phyloP scores from a whole-genome alignment of 345 rosid genomes.

The Psidium friedrichsthalianum region DNA sequence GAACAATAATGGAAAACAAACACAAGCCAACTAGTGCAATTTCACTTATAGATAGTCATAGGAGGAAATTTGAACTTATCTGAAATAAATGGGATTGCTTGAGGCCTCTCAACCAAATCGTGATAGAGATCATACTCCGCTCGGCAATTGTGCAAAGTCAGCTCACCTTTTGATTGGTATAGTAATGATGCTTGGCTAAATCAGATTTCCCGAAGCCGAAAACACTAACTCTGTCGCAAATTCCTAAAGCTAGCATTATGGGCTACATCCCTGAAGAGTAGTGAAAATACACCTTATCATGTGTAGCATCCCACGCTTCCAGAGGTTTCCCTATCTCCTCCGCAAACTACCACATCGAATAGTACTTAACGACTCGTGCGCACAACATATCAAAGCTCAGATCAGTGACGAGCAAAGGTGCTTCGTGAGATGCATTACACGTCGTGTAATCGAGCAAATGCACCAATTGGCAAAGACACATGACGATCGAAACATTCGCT shows the following conservation, averaged over 20 bases:
- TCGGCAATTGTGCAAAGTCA: slow-evolving; percentile 59
- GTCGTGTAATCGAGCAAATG: slow-evolving; percentile 70
- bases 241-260: slow-evolving; percentile 67
- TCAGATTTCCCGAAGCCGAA: slow-evolving; percentile 80
- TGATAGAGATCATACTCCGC: slow-evolving; percentile 72
- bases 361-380: slow-evolving; percentile 68
- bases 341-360: slow-evolving; percentile 54
- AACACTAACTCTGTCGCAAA: slow-evolving; percentile 63
- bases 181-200: slow-evolving; percentile 72
- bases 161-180: slow-evolving; percentile 83
- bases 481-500: slow-evolving; percentile 42
- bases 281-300: slow-evolving; percentile 74
- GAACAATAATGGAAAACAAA: not conserved
- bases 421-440: slow-evolving; percentile 45
- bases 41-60: slow-evolving; percentile 50
- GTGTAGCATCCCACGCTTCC: slow-evolving; percentile 35
- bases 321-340: slow-evolving; percentile 34
- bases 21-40: not conserved
- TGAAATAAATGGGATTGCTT: slow-evolving; percentile 61
- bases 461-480: slow-evolving; percentile 77
- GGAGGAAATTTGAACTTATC: slow-evolving; percentile 57
- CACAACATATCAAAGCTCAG: slow-evolving; percentile 76
- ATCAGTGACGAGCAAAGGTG: slow-evolving; percentile 64
- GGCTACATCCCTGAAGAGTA: slow-evolving; percentile 97
- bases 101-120: slow-evolving; percentile 41